A percentile compares a stretch with the other conserved stretches of the same genome.
Evolutionary conservation across 495 filamentous ascomycete species (phyloP).

Genomic region (Neurospora cerealis): DNA sequence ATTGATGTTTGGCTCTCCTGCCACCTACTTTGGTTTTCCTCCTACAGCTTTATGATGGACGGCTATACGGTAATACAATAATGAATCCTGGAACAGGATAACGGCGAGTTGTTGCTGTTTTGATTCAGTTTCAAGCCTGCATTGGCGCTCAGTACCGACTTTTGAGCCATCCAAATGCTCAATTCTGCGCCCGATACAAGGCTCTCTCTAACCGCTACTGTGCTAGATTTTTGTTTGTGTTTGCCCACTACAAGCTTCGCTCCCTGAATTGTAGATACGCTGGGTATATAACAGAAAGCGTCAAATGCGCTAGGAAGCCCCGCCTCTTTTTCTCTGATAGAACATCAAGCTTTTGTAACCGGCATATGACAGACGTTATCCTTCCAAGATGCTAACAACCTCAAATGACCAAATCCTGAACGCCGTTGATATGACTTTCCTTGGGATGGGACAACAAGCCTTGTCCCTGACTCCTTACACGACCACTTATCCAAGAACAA

Average conservation of each 20-base stretch:
- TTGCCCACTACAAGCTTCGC: neutral
- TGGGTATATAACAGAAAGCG: neutral
- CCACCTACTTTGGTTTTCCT: neutral
- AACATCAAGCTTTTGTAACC: neutral
- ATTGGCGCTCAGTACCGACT: neutral
- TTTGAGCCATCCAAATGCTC: neutral
- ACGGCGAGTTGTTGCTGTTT: neutral
- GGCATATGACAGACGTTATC: neutral
- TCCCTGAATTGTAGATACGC: neutral
- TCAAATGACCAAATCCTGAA: neutral
- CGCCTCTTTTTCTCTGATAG: neutral
- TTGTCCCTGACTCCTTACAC: neutral
- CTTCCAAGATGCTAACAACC: neutral
- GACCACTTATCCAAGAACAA: slow-evolving; percentile 26
- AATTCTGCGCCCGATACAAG: neutral
- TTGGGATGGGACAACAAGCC: neutral
- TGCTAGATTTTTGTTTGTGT: neutral
- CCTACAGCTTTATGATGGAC: neutral
- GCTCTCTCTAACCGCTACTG: neutral
- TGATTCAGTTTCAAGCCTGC: neutral
- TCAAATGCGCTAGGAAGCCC: neutral
- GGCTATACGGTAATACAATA: neutral
- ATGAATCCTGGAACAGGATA: neutral
- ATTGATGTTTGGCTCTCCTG: neutral
- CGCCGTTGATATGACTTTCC: neutral